phyloP scores from a whole-genome alignment of 495 filamentous ascomycete species.

The Aspergillus panamensis region DNA sequence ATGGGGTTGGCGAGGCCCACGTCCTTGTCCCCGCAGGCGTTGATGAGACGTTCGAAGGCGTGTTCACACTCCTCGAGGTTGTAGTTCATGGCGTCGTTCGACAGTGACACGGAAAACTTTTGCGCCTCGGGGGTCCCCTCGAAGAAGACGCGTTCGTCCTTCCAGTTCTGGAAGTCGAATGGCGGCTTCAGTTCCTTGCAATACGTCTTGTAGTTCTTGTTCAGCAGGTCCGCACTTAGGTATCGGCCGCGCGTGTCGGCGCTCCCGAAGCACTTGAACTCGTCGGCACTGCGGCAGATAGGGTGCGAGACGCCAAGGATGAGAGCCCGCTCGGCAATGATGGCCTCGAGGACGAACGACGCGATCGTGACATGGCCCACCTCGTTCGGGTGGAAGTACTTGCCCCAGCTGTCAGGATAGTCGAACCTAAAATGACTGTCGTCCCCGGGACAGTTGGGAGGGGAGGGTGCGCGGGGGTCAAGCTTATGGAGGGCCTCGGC shows the following conservation, averaged over 20 bases:
- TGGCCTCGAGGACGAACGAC: slow-evolving; percentile 16
- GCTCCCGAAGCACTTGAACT: slow-evolving; percentile 22
- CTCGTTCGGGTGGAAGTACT: slow-evolving; percentile 31
- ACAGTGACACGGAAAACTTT: slow-evolving; percentile 13
- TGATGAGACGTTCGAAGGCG: slow-evolving; percentile 20
- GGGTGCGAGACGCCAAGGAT: slow-evolving; percentile 9
- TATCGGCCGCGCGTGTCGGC: not conserved
- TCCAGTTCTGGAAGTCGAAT: not conserved
- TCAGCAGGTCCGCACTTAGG: not conserved
- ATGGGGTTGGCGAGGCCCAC: slow-evolving; percentile 30
- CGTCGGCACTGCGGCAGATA: slow-evolving; percentile 9
- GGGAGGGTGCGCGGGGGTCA: not conserved
- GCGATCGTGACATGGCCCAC: slow-evolving; percentile 22
- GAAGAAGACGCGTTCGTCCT: slow-evolving; percentile 9
- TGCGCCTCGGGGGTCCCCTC: slow-evolving; percentile 19
- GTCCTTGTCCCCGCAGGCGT: slow-evolving; percentile 32
- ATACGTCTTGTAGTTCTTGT: slow-evolving; percentile 6
- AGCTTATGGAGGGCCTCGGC: not conserved
- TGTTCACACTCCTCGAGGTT: slow-evolving; percentile 17
- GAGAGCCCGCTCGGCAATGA: slow-evolving; percentile 15
- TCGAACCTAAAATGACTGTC: not conserved
- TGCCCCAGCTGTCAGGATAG: slow-evolving; percentile 22
- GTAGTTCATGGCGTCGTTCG: not conserved
- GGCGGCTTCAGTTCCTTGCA: not conserved
- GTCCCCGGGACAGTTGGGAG: slow-evolving; percentile 7